phyloP scores from a whole-genome alignment of 169 alveolate genomes.

The Besnoitia besnoiti region DNA sequence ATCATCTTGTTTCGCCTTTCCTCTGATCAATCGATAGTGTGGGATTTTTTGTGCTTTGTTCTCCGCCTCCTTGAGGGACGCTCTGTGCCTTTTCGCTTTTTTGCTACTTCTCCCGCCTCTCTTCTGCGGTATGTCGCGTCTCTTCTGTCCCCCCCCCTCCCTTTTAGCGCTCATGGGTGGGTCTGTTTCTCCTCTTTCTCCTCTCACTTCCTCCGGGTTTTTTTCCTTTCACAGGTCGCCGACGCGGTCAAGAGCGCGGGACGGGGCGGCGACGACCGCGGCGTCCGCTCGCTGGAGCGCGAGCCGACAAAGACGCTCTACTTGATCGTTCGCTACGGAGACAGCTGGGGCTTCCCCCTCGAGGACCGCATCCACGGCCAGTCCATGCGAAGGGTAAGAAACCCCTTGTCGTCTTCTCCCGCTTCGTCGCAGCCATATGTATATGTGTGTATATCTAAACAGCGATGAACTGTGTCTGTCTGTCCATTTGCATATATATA shows the following conservation, averaged over 20 bases:
- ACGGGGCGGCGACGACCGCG: constrained; percentile 3
- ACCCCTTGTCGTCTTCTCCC: background rate
- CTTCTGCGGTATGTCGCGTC: no score
- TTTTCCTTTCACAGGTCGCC: background rate
- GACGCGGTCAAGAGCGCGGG: constrained; percentile 46
- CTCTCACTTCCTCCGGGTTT: no score
- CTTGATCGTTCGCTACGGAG: constrained; percentile 56
- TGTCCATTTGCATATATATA: background rate
- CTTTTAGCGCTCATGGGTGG: no score
- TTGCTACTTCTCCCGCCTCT: no score
- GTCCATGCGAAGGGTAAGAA: constrained; percentile 66
- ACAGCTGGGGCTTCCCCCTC: constrained; percentile 69
- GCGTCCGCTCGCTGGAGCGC: constrained; percentile 54
- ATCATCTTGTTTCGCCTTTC: no score
- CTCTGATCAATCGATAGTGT: no score
- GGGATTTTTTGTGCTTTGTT: no score
- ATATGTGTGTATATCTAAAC: no score
- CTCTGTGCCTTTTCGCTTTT: no score
- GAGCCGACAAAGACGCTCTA: constrained; percentile 38
- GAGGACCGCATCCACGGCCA: constrained; percentile 64
- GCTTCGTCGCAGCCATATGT: background rate
- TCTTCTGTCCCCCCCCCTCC: no score
- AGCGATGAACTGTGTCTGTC: background rate
- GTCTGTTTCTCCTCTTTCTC: no score
- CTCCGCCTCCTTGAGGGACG: no score